phyloP scores from a whole-genome alignment of 148 eudicot genomes.

The Talinum fruticosum region DNA sequence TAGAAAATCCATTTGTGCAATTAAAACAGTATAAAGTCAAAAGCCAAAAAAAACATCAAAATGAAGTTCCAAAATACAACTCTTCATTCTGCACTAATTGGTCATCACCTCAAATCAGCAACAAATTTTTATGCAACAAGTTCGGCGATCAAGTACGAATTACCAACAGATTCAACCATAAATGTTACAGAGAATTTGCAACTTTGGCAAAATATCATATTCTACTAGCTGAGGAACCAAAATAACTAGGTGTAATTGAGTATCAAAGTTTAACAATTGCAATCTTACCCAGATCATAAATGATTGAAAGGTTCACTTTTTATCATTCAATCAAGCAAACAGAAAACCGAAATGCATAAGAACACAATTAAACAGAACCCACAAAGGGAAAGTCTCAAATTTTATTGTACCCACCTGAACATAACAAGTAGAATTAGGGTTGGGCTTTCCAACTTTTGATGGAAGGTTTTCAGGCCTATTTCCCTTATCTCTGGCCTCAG shows the following conservation, averaged over 20 bases:
- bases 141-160: neutral
- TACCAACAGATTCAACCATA: neutral
- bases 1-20: neutral
- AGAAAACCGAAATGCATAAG: neutral
- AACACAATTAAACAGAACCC: neutral
- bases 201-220: neutral
- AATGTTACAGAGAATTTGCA: neutral
- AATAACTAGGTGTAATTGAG: too few relatives aligned
- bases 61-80: too few relatives aligned
- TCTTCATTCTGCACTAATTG: too few relatives aligned
- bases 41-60: neutral
- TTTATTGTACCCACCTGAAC: constrained; percentile 53
- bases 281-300: neutral
- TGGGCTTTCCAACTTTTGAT: constrained; percentile 54
- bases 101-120: neutral
- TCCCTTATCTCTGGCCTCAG: constrained; percentile 63
- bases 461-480: constrained; percentile 47
- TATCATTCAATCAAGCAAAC: neutral
- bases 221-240: neutral
- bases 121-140: neutral
- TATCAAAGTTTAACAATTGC: too few relatives aligned
- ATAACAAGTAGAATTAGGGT: constrained; percentile 76
- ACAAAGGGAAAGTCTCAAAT: neutral
- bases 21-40: neutral
- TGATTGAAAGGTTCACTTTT: neutral